phyloP scores from a whole-genome alignment of 139 green algal species.

The Bryopsis sp. region DNA sequence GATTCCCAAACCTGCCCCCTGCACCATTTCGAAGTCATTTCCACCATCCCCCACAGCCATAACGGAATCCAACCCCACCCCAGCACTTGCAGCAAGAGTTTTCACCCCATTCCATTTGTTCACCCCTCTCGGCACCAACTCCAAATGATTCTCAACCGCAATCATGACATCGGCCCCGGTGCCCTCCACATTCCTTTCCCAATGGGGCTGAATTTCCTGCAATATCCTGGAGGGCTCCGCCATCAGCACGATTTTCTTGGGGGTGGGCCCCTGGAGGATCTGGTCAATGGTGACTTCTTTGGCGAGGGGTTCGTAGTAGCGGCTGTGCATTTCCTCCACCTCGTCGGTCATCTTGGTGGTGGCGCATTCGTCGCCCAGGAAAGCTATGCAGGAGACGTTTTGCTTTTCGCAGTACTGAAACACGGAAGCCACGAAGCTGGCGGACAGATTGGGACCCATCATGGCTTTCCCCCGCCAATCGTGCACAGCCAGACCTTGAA shows the following conservation, averaged over 20 bases:
- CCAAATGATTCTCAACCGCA: conserved; percentile 87
- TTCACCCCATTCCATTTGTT: conserved; percentile 70
- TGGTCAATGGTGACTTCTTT: conserved; percentile 14
- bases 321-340: conserved; percentile 45
- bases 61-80: conserved; percentile 28
- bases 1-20: conserved; percentile 67
- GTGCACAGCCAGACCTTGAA: conserved; percentile 73
- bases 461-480: conserved; percentile 36
- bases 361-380: conserved; percentile 78
- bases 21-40: conserved; percentile 82
- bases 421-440: neutral
- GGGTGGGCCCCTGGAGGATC: neutral
- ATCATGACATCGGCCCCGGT: conserved; percentile 49
- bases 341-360: conserved; percentile 56
- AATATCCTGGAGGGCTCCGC: neutral
- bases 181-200: neutral
- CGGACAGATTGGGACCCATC: conserved; percentile 13
- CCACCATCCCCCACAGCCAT: conserved; percentile 89
- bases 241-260: conserved; percentile 18
- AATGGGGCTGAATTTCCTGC: conserved; percentile 8
- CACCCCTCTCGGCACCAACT: conserved; percentile 78
- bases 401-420: conserved; percentile 17
- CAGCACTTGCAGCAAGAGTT: conserved; percentile 45
- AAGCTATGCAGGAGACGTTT: conserved; percentile 47
- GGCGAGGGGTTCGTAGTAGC: conserved; percentile 80